phyloP scores from a whole-genome alignment of 2,329 filamentous ascomycete species.

The Orbilia blumenaviensis region DNA sequence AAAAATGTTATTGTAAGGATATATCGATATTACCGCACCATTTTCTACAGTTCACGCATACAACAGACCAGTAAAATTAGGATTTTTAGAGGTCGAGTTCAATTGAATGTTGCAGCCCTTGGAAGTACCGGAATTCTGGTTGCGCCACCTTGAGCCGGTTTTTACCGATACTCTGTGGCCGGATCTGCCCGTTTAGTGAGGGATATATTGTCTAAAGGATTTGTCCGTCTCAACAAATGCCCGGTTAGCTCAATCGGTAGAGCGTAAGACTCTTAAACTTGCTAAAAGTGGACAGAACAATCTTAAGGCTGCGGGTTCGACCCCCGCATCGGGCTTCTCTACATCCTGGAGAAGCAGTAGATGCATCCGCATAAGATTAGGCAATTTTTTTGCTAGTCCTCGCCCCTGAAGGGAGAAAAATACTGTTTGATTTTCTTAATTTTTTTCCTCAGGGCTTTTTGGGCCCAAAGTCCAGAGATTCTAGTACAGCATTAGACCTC shows the following conservation, averaged over 20 bases:
- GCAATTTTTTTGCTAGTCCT: neutral
- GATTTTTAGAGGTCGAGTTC: no score
- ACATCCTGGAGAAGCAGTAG: neutral
- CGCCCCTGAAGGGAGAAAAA: neutral
- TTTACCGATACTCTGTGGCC: no score
- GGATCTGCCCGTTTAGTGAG: no score
- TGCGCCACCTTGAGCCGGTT: no score
- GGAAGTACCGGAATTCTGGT: no score
- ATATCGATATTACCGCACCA: no score
- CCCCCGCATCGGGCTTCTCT: constrained; percentile 58
- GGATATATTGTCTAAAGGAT: no score
- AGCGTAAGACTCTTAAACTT: constrained; percentile 72
- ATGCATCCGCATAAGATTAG: constrained; percentile 6
- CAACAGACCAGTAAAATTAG: no score
- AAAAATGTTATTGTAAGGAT: no score
- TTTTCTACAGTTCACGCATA: no score
- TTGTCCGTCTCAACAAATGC: neutral
- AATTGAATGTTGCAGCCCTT: no score
- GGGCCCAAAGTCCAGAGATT: neutral
- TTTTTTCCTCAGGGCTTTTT: neutral
- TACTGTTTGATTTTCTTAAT: neutral
- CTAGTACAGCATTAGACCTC: neutral
- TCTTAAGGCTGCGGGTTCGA: constrained; percentile 62
- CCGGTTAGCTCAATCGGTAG: constrained; percentile 65
- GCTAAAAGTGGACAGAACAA: no score